These are phyloP conservation scores for Cicer yamashitae DNA, from an alignment of 306 rosid species.

Conservation along the genomic window DNA sequence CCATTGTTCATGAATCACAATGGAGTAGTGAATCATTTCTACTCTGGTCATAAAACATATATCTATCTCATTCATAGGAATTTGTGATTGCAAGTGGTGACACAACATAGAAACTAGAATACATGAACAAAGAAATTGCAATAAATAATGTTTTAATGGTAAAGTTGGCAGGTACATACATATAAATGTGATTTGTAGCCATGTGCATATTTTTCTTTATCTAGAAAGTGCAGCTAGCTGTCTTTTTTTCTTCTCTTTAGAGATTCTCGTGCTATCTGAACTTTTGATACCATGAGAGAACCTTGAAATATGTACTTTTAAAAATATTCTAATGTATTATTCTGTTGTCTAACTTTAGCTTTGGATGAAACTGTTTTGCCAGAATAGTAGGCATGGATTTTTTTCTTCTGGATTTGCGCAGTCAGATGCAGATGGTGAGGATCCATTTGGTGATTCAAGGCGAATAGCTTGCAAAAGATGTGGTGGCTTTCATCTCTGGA, in stretches of 20 bases:
- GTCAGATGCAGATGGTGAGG: slow-evolving; percentile 75
- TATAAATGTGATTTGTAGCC: neutral
- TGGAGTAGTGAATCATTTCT: slow-evolving; percentile 37
- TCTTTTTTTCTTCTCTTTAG: neutral
- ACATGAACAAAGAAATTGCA: slow-evolving; percentile 10
- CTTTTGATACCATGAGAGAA: neutral
- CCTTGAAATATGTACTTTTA: slow-evolving; percentile 23
- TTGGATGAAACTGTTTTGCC: slow-evolving; percentile 50
- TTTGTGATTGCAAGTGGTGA: neutral
- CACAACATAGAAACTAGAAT: slow-evolving; percentile 14
- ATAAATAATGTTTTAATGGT: neutral
- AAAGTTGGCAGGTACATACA: slow-evolving; percentile 20
- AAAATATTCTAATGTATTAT: slow-evolving; percentile 1
- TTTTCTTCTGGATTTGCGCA: slow-evolving; percentile 70
- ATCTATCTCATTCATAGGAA: slow-evolving; percentile 4
- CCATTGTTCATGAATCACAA: slow-evolving; percentile 33
- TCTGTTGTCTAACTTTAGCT: slow-evolving; percentile 48
- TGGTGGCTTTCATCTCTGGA: slow-evolving; percentile 80
- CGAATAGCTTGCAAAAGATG: slow-evolving; percentile 89
- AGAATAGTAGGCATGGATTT: slow-evolving; percentile 79
- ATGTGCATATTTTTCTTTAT: slow-evolving; percentile 14
- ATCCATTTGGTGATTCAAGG: slow-evolving; percentile 78
- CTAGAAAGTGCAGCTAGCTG: slow-evolving; percentile 15
- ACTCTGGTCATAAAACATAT: slow-evolving; percentile 13
- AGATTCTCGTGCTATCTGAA: slow-evolving; percentile 2